phyloP scores from a whole-genome alignment of 208 protist species.

The Leishmania amazonensis region DNA sequence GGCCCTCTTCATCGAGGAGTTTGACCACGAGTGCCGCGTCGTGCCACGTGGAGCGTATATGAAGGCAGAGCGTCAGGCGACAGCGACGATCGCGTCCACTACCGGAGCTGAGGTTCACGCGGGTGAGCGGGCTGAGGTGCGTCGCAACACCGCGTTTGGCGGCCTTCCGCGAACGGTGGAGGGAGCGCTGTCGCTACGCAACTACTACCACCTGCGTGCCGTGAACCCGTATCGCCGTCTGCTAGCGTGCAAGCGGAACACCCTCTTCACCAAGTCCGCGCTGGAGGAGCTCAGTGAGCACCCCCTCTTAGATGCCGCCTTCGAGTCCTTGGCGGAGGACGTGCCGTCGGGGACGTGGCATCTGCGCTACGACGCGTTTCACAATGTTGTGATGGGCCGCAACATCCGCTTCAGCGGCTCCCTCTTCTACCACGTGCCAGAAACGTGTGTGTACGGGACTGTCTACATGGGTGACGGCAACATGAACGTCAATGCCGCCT shows the following conservation, averaged over 20 bases:
- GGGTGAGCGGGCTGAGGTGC: constrained; percentile 23
- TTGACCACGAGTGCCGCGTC: constrained; percentile 81
- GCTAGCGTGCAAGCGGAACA: constrained; percentile 42
- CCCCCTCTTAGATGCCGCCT: constrained; percentile 62
- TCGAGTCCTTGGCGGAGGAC: constrained; percentile 78
- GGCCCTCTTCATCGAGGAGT: constrained; percentile 81
- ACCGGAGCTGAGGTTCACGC: not conserved
- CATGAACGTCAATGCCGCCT: constrained; percentile 78
- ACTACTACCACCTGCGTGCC: constrained; percentile 85
- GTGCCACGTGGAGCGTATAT: constrained; percentile 85
- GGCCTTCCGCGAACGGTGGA: constrained; percentile 47
- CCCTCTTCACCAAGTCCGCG: constrained; percentile 49
- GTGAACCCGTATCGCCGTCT: constrained; percentile 72
- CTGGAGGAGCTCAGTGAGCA: constrained; percentile 67
- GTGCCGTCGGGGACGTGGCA: constrained; percentile 74
- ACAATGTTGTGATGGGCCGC: constrained; percentile 68
- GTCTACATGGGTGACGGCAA: constrained; percentile 91
- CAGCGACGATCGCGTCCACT: constrained; percentile 12
- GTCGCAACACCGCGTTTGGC: constrained; percentile 56
- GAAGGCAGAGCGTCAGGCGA: constrained; percentile 41
- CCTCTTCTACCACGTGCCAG: constrained; percentile 83
- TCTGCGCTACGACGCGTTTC: constrained; percentile 68
- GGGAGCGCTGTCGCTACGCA: constrained; percentile 65
- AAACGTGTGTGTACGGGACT: constrained; percentile 70
- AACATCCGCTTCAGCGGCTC: constrained; percentile 72